Evolutionary conservation across 257 asterid genomes (phyloP).

Genomic region (Lithospermum erythrorhizon): DNA sequence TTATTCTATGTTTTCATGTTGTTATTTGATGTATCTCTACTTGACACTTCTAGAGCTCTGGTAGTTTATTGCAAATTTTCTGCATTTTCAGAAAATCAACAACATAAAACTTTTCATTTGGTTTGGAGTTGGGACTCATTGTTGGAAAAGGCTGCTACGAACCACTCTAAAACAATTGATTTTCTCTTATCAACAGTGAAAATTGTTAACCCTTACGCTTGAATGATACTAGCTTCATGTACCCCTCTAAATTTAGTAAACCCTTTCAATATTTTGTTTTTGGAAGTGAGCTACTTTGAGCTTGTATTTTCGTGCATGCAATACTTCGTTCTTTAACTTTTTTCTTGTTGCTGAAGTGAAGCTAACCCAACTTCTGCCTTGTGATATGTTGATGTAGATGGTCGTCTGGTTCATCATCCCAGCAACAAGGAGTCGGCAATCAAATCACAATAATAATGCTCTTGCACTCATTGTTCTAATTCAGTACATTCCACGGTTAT

Average conservation of each 20-base stretch:
- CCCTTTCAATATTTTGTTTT: neutral
- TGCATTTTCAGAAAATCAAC: too few relatives aligned
- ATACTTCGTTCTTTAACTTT: neutral
- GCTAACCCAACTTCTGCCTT: neutral
- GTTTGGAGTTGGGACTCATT: neutral
- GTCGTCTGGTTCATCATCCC: slow-evolving; percentile 92
- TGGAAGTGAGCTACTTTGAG: neutral
- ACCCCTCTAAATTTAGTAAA: neutral
- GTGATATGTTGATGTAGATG: slow-evolving; percentile 35
- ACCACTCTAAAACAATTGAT: neutral
- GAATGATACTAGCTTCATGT: neutral
- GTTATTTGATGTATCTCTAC: too few relatives aligned
- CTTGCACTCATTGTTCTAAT: slow-evolving; percentile 84
- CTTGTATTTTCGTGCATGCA: neutral
- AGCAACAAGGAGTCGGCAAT: slow-evolving; percentile 48
- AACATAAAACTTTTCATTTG: too few relatives aligned
- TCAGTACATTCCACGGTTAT: slow-evolving; percentile 85
- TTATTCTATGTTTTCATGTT: too few relatives aligned
- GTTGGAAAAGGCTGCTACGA: neutral
- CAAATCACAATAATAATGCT: slow-evolving; percentile 76
- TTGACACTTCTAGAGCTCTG: too few relatives aligned
- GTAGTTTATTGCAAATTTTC: too few relatives aligned
- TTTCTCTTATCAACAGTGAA: too few relatives aligned
- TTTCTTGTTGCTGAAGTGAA: neutral
- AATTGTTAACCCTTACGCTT: neutral